Evolutionary conservation across 2,329 filamentous ascomycete species (phyloP).

Genomic region (Colletotrichum sidae): DNA sequence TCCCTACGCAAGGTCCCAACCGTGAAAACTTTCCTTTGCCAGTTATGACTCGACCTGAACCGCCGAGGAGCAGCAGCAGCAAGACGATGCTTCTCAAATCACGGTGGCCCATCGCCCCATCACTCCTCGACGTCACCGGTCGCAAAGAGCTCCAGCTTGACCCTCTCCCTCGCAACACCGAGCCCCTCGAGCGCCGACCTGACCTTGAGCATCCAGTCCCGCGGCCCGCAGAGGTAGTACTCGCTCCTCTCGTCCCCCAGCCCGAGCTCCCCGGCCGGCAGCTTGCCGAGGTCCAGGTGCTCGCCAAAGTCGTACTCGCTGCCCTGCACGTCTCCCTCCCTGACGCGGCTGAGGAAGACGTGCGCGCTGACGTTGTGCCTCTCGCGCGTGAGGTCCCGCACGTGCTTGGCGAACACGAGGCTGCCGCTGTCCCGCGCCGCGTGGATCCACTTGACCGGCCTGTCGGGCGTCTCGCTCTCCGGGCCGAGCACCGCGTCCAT

Average conservation of each 20-base stretch:
- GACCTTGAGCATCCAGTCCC: constrained; percentile 74
- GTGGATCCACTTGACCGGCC: constrained; percentile 73
- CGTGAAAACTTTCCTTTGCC: neutral
- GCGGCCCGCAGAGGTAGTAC: constrained; percentile 81
- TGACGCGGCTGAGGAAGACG: constrained; percentile 68
- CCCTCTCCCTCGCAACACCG: constrained; percentile 68
- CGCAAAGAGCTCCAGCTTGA: constrained; percentile 77
- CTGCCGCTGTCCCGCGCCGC: constrained; percentile 62
- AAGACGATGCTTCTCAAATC: constrained; percentile 7
- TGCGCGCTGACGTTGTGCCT: constrained; percentile 62
- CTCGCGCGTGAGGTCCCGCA: constrained; percentile 55
- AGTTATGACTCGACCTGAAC: neutral
- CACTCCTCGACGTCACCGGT: constrained; percentile 58
- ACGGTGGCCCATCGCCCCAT: neutral
- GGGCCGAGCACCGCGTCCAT: constrained; percentile 62
- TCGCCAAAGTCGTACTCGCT: constrained; percentile 70
- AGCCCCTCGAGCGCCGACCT: constrained; percentile 62
- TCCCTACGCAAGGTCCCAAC: constrained; percentile 32
- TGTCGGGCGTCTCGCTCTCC: constrained; percentile 41
- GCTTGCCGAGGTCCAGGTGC: constrained; percentile 66
- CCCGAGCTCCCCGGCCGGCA: constrained; percentile 66
- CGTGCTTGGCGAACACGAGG: constrained; percentile 66
- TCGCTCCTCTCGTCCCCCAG: constrained; percentile 64
- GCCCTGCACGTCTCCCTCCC: constrained; percentile 57
- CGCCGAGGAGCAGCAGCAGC: no score